Evolutionary conservation across 495 filamentous ascomycete genomes (phyloP).

Genomic region (Rhizodiscina lignyota): DNA sequence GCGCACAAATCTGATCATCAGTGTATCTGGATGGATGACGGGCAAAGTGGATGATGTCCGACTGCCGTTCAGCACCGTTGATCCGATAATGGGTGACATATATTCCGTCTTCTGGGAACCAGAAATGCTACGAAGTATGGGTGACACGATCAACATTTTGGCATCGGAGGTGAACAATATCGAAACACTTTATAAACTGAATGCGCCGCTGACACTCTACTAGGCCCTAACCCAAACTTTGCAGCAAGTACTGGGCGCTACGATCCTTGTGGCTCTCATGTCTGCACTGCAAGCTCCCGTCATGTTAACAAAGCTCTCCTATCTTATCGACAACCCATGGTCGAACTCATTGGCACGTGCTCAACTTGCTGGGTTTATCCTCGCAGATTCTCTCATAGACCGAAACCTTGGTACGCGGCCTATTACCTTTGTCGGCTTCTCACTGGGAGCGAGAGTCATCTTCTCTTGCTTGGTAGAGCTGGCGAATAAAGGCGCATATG

Average conservation of each 20-base stretch:
- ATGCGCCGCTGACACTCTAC: slow-evolving; percentile 1
- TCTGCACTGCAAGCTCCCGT: slow-evolving; percentile 84
- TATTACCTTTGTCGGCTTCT: slow-evolving; percentile 93
- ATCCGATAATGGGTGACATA: slow-evolving; percentile 95
- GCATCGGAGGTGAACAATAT: slow-evolving; percentile 83
- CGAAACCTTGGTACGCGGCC: slow-evolving; percentile 82
- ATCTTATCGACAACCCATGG: slow-evolving; percentile 98
- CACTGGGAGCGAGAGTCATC: slow-evolving; percentile 81
- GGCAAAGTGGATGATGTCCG: slow-evolving; percentile 94
- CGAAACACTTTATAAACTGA: slow-evolving; percentile 3
- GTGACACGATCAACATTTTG: slow-evolving; percentile 93
- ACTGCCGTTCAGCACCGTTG: slow-evolving; percentile 85
- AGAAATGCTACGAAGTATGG: slow-evolving; percentile 94
- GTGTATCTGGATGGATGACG: slow-evolving; percentile 95
- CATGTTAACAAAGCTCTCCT: slow-evolving; percentile 83
- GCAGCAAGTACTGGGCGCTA: slow-evolving; percentile 87
- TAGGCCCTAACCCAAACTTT: slow-evolving; percentile 89
- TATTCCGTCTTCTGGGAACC: slow-evolving; percentile 98
- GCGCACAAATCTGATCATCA: slow-evolving; percentile 87
- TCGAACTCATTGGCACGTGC: slow-evolving; percentile 84
- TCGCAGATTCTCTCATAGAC: slow-evolving; percentile 87
- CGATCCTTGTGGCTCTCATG: slow-evolving; percentile 79
- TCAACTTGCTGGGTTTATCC: slow-evolving; percentile 73
- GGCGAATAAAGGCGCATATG: slow-evolving; percentile 69
- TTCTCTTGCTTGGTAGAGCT: slow-evolving; percentile 84